Percentiles rank a stretch among this genome's conserved stretches.
Evolutionary conservation across 2,329 filamentous ascomycete genomes (phyloP).

Genomic region (Trichoderma guizhouense): DNA sequence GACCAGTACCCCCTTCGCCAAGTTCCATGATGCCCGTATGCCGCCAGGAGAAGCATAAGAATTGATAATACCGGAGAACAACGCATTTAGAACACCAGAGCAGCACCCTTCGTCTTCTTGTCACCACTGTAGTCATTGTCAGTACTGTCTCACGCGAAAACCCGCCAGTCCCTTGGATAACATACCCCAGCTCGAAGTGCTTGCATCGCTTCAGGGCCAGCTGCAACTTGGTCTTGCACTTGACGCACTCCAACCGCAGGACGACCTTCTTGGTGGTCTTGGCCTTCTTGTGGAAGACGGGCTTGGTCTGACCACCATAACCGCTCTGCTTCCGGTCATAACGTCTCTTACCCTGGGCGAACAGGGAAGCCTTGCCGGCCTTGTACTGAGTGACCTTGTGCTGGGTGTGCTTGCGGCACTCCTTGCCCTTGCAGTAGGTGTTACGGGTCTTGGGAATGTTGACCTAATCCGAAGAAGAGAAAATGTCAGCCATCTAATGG

Average conservation of each 20-base stretch:
- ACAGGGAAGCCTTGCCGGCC: slow-evolving; percentile 92
- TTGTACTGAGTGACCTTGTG: slow-evolving; percentile 97
- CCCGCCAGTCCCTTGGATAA: slow-evolving; percentile 27
- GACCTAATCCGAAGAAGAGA: slow-evolving; percentile 56
- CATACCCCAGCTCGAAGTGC: slow-evolving; percentile 99
- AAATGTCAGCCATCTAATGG: slow-evolving; percentile 25
- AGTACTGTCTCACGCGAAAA: slow-evolving; percentile 30
- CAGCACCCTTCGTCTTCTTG: slow-evolving; percentile 99
- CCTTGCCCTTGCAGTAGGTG: slow-evolving; percentile 97
- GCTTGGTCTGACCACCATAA: slow-evolving; percentile 99
- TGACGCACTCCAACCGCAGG: slow-evolving; percentile 93
- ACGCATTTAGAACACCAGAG: slow-evolving; percentile 93
- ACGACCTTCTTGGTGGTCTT: slow-evolving; percentile 99
- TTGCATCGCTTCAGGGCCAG: slow-evolving; percentile 99
- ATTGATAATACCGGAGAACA: slow-evolving; percentile 42
- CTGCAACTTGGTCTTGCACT: slow-evolving; percentile 98
- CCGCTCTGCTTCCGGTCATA: slow-evolving; percentile 99
- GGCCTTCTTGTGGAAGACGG: slow-evolving; percentile 99
- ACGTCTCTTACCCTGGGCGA: slow-evolving; percentile 99
- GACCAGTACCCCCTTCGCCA: slow-evolving; percentile 45
- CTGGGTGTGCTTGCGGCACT: slow-evolving; percentile 87
- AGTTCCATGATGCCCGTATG: slow-evolving; percentile 47
- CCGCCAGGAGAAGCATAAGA: slow-evolving; percentile 44
- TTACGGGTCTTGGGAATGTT: slow-evolving; percentile 98
- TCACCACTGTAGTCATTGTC: slow-evolving; percentile 72